phyloP scores from a whole-genome alignment of 2,329 filamentous ascomycete genomes.

The Furcasterigmium furcatum region DNA sequence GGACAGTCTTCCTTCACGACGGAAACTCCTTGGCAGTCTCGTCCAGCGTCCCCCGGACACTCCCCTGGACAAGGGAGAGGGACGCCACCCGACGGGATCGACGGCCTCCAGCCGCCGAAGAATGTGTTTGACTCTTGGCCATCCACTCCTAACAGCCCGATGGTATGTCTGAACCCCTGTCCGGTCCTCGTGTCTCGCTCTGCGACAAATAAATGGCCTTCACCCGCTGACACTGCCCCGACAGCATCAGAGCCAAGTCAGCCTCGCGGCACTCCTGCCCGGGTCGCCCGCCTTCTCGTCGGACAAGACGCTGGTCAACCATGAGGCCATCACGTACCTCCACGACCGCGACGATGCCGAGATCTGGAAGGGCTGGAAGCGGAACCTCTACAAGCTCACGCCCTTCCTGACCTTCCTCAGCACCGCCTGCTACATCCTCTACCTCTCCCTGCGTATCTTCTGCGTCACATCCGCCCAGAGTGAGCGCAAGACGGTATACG shows the following conservation, averaged over 20 bases:
- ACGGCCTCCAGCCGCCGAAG: slow-evolving; percentile 13
- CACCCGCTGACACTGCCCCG: too few species aligned
- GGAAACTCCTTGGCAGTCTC: slow-evolving; percentile 13
- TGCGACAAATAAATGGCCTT: too few species aligned
- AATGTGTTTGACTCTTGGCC: slow-evolving; percentile 17
- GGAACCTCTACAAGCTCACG: slow-evolving; percentile 31
- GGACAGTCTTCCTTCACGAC: slow-evolving; percentile 8
- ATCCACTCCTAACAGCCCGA: slow-evolving; percentile 11
- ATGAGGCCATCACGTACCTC: slow-evolving; percentile 31
- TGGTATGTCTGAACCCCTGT: slow-evolving; percentile 12
- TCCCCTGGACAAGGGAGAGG: slow-evolving; percentile 20
- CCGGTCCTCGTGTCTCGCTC: not conserved
- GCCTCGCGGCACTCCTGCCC: slow-evolving; percentile 34
- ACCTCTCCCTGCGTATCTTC: slow-evolving; percentile 47
- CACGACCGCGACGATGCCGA: slow-evolving; percentile 39
- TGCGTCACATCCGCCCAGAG: slow-evolving; percentile 51
- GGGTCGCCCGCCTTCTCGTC: slow-evolving; percentile 20
- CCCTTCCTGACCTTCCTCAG: slow-evolving; percentile 36
- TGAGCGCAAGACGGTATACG: slow-evolving; percentile 32
- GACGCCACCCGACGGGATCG: slow-evolving; percentile 17
- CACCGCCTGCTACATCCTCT: slow-evolving; percentile 39
- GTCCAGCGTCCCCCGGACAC: slow-evolving; percentile 23
- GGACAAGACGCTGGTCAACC: slow-evolving; percentile 26
- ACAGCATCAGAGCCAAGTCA: slow-evolving; percentile 39
- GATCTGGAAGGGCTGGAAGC: slow-evolving; percentile 41